Base-by-base conservation (phyloP, 768 basidiomycete genomes). In the Lenzites betulinus region DNA sequence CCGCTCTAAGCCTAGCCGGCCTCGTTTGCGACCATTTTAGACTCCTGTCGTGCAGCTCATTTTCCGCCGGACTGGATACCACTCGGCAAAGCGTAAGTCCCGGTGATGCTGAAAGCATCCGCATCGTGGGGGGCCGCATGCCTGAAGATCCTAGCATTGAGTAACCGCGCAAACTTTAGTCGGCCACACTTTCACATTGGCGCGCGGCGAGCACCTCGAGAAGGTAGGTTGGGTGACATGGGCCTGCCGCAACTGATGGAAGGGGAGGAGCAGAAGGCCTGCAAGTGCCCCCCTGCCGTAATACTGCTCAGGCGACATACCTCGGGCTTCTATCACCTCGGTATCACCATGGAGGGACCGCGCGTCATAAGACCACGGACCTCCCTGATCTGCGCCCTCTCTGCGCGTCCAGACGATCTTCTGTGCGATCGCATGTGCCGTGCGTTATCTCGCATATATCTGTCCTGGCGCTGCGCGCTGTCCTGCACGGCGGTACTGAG, bases 251-350 rank as follows among this genome's bases (percentile, higher is more conserved):
- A n/a, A 42, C 60, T 62, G 60, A 57, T 62, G 55, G 60, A 62
- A 62, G 20, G 41, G 28, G 54, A 39, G 48, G 51, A 58, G 50
- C 54, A 50, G 55, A 46, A 52, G 35, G 33, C 50, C 60, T 48
- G 20, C 51, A 2, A 50, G 56, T 35, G 38, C 48, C 39, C 56
- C 39, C 46, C 50, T 58, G 56, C 56, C 56, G 56, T 58, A 58
- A 51, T 48, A 50, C 20, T 23, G 48, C 49, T 35, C 50, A 47
- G 60, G 55, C 46, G 54, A 62, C 42, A 35, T 42, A 30, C 18
- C 18, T 20, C 54, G 39, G 26, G 55, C 60, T 62, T 62, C 60
- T 62, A 62, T 57, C 60, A 41, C 51, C 60, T 38, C 60, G 55
- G 60, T 48, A 62, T 62, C 55, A 30, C 60, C 60, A 25, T 47